These are phyloP conservation scores for Pseudopyricularia javanii DNA, from an alignment of 2,329 filamentous ascomycete genomes.

Conservation along the genomic window DNA sequence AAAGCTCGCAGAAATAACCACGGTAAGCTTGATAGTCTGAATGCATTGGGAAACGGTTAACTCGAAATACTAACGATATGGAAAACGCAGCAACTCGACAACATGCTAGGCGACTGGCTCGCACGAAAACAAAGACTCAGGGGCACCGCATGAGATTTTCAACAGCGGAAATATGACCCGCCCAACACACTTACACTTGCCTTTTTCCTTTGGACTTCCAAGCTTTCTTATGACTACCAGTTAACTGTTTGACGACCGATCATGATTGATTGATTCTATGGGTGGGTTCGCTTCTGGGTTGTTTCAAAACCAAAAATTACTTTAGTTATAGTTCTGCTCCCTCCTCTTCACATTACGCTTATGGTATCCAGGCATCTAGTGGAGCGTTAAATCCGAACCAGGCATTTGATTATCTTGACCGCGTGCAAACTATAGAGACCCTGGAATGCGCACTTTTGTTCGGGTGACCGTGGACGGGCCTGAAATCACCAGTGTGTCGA, in stretches of 20 bases:
- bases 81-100: conserved; percentile 57
- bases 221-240: neutral
- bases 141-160: conserved; percentile 25
- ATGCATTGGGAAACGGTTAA: neutral
- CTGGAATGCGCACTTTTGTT: neutral
- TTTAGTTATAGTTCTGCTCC: neutral
- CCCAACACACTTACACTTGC: neutral
- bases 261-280: neutral
- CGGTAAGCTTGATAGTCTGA: conserved; percentile 31
- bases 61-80: conserved; percentile 10
- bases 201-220: neutral
- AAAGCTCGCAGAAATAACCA: conserved; percentile 75
- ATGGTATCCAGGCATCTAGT: neutral
- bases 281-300: neutral
- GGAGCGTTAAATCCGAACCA: neutral
- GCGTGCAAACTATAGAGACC: too few relatives aligned
- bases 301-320: neutral
- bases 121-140: conserved; percentile 54
- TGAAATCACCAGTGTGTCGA: too few relatives aligned
- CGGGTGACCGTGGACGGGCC: neutral
- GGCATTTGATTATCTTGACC: neutral
- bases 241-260: neutral
- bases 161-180: neutral
- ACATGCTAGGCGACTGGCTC: conserved; percentile 74
- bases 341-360: neutral